phyloP scores from a whole-genome alignment of 352 stramenopile species.

The Globisporangium okanoganense region DNA sequence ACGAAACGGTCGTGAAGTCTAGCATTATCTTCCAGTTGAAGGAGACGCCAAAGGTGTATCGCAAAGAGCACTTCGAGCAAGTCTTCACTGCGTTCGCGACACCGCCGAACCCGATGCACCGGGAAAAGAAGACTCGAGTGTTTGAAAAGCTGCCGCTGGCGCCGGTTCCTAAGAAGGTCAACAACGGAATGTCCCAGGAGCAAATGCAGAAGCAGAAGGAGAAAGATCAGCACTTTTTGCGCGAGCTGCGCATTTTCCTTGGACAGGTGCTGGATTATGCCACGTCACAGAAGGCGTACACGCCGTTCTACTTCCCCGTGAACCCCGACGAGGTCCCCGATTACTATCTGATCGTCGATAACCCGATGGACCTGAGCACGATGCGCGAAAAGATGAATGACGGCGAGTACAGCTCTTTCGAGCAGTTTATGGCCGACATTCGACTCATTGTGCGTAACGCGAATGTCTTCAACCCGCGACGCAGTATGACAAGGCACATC shows the following conservation, averaged over 20 bases:
- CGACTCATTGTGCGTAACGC: slow-evolving; percentile 87
- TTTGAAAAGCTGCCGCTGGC: slow-evolving; percentile 60
- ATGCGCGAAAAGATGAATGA: slow-evolving; percentile 90
- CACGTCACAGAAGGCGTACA: slow-evolving; percentile 58
- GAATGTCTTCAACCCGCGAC: slow-evolving; percentile 87
- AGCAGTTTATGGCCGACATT: slow-evolving; percentile 87
- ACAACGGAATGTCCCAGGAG: slow-evolving; percentile 29
- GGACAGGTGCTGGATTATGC: slow-evolving; percentile 83
- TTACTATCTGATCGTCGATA: slow-evolving; percentile 87
- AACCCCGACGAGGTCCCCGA: slow-evolving; percentile 77
- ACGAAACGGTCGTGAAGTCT: slow-evolving; percentile 33
- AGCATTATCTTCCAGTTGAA: slow-evolving; percentile 45
- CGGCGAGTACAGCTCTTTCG: slow-evolving; percentile 85
- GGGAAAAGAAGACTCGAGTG: slow-evolving; percentile 16
- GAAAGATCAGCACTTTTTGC: slow-evolving; percentile 76
- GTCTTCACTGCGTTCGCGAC: slow-evolving; percentile 54
- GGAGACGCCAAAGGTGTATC: slow-evolving; percentile 21
- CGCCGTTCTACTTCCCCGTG: slow-evolving; percentile 69
- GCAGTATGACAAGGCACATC: slow-evolving; percentile 67
- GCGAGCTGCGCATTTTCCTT: slow-evolving; percentile 87
- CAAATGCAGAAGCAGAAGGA: slow-evolving; percentile 51
- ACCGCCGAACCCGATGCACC: slow-evolving; percentile 27
- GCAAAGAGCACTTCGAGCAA: slow-evolving; percentile 57
- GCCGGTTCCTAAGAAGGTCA: slow-evolving; percentile 30
- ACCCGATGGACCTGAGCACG: slow-evolving; percentile 84